phyloP scores from a whole-genome alignment of 2,329 filamentous ascomycete species.

The Penicillium sp. region DNA sequence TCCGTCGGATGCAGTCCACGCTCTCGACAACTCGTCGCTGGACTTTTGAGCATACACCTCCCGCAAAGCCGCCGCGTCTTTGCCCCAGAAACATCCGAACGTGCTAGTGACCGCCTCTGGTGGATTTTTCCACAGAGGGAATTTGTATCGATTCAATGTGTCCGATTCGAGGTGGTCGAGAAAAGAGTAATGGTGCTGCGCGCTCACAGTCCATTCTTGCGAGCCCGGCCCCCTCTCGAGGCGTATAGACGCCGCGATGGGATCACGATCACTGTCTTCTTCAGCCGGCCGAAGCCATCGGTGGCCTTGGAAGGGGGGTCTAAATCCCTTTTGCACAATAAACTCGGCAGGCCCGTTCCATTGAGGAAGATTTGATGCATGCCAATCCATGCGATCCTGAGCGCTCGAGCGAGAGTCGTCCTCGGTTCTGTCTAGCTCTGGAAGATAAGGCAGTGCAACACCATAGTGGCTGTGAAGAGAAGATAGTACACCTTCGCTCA shows the following conservation, averaged over 20 bases:
- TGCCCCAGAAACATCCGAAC: slow-evolving; percentile 50
- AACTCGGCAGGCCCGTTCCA: slow-evolving; percentile 32
- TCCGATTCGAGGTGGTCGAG: slow-evolving; percentile 48
- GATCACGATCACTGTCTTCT: slow-evolving; percentile 37
- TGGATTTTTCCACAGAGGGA: slow-evolving; percentile 43
- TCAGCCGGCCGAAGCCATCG: slow-evolving; percentile 46
- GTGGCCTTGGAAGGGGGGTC: slow-evolving; percentile 35
- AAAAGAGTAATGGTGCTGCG: slow-evolving; percentile 41
- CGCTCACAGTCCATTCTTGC: slow-evolving; percentile 47
- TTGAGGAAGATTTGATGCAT: slow-evolving; percentile 27
- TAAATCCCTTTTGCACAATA: slow-evolving; percentile 22
- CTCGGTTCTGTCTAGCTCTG: slow-evolving; percentile 34
- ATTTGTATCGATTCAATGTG: slow-evolving; percentile 45
- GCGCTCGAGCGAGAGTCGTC: slow-evolving; percentile 15
- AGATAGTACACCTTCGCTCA: slow-evolving; percentile 52
- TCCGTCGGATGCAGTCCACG: slow-evolving; percentile 31
- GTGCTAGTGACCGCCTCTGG: slow-evolving; percentile 50
- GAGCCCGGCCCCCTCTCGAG: slow-evolving; percentile 40
- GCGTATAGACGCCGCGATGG: slow-evolving; percentile 47
- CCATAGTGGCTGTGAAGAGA: slow-evolving; percentile 52
- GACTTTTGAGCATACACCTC: slow-evolving; percentile 37
- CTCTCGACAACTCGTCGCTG: slow-evolving; percentile 34
- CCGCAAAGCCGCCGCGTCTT: slow-evolving; percentile 45
- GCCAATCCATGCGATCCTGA: slow-evolving; percentile 25
- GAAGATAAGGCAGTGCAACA: slow-evolving; percentile 49